Base-by-base conservation (phyloP, 2,329 filamentous ascomycete genomes). In the Verticillium longisporum region DNA sequence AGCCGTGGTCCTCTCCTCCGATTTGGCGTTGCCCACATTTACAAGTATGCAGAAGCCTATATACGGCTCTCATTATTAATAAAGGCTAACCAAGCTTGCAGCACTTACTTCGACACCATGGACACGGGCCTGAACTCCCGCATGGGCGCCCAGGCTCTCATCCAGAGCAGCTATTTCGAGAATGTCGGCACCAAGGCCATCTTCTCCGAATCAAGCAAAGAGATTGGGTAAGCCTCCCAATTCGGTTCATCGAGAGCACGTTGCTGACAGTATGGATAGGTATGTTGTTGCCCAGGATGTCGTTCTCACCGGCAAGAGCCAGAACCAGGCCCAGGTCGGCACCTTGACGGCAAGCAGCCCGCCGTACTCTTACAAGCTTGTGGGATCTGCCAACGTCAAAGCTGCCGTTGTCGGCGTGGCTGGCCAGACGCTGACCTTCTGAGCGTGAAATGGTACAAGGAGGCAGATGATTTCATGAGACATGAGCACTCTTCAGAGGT, bases 21-120 rank as follows among this genome's bases (percentile, higher is more conserved):
- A 62, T 88, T 88, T 73, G 86, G 85, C 14, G 88, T 83, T 13
- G 83, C 59, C 15, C 85, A 88, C 70, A 67, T 77, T 62, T 76
- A 83, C 66, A 82, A 78, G 64, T 62, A 65, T 45, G 56, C 15
- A 21, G 2, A 11, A 4, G 1, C 15, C 34, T 9, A 26, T 2
- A 26, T 26, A 26, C 33, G 9, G 9, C 7, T 18, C 21, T n/a
- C 34, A 6, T 6, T 6, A 6, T 3, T 14, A 2, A 15, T 21
- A 3, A 2, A 18, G 5, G 45, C 38, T 58, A 26, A 58, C 56
- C 14, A 14, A 4, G 18, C 13, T 1, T 13, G 3, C 26, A 58
- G 56, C 56, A 45, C 56, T 6, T 58, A 58, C 56, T 58, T 33
- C 31, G 37, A 58, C 56, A 58, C 56, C 37, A 58, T 58, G 56